Conservation (phyloP, 208 protist genomes). For the Crithidia bombi region DNA sequence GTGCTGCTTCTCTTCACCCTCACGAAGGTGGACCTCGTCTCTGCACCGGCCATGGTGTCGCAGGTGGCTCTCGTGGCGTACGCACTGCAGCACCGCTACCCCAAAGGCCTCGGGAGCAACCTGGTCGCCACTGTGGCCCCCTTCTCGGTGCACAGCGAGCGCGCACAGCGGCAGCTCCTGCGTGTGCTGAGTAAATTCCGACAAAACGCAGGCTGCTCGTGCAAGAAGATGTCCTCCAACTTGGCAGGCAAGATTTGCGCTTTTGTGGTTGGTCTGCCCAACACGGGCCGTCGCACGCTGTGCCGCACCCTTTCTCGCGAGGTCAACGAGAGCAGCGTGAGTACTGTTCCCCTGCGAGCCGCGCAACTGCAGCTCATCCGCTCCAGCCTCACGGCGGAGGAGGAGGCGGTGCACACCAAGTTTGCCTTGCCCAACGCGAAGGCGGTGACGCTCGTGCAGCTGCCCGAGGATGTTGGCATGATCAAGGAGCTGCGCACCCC, state of each 20-base stretch:
- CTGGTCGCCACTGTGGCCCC: slow-evolving; percentile 56
- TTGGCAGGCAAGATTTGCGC: slow-evolving; percentile 75
- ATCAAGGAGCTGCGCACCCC: slow-evolving; percentile 53
- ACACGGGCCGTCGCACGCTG: slow-evolving; percentile 74
- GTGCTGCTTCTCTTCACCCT: slow-evolving; percentile 80
- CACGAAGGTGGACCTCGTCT: slow-evolving; percentile 84
- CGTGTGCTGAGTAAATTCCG: slow-evolving; percentile 74
- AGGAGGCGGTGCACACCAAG: slow-evolving; percentile 52
- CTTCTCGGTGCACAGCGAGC: slow-evolving; percentile 70
- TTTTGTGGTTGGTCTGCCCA: slow-evolving; percentile 85
- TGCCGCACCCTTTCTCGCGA: slow-evolving; percentile 57
- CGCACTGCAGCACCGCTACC: slow-evolving; percentile 66
- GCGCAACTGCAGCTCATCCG: slow-evolving; percentile 79
- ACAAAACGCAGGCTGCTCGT: slow-evolving; percentile 52
- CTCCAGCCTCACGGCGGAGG: slow-evolving; percentile 32
- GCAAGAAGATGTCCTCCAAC: slow-evolving; percentile 66
- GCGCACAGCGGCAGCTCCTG: slow-evolving; percentile 57
- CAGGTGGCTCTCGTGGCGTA: slow-evolving; percentile 74
- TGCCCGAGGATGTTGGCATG: slow-evolving; percentile 71
- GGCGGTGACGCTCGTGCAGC: slow-evolving; percentile 74
- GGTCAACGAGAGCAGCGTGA: slow-evolving; percentile 56
- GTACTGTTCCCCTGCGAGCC: slow-evolving; percentile 71
- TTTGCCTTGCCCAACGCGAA: slow-evolving; percentile 86
- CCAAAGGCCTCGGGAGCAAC: slow-evolving; percentile 44
- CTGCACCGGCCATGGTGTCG: slow-evolving; percentile 68